Evolutionary conservation across 2,329 filamentous ascomycete genomes (phyloP).

Genomic region (Spiromastix sp.): DNA sequence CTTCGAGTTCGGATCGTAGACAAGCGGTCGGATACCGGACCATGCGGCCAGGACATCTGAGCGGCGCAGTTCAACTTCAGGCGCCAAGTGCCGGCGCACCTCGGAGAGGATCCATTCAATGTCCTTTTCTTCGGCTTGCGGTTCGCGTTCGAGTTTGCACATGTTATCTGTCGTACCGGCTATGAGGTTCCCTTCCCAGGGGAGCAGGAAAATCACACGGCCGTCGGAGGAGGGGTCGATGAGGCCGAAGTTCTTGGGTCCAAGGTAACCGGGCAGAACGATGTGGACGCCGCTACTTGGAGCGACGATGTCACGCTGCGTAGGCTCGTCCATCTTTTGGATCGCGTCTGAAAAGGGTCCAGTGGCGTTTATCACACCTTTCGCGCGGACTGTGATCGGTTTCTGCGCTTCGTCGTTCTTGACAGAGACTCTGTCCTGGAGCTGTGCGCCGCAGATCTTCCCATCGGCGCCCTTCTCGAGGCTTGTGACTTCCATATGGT

Average conservation of each 20-base stretch:
- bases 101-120: slow-evolving; percentile 83
- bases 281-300: slow-evolving; percentile 80
- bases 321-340: slow-evolving; percentile 70
- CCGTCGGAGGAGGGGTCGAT: slow-evolving; percentile 81
- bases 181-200: slow-evolving; percentile 88
- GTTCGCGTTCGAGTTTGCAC: slow-evolving; percentile 60
- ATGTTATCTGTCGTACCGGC: slow-evolving; percentile 79
- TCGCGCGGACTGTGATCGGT: slow-evolving; percentile 63
- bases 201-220: slow-evolving; percentile 84
- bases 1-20: slow-evolving; percentile 74
- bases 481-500: slow-evolving; percentile 70
- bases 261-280: slow-evolving; percentile 78
- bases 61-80: slow-evolving; percentile 74
- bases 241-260: slow-evolving; percentile 74
- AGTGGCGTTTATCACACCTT: slow-evolving; percentile 79
- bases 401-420: slow-evolving; percentile 51
- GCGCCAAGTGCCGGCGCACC: slow-evolving; percentile 69
- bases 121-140: slow-evolving; percentile 69
- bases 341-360: slow-evolving; percentile 81
- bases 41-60: slow-evolving; percentile 84
- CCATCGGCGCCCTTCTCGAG: slow-evolving; percentile 66
- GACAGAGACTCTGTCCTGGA: slow-evolving; percentile 60
- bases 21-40: slow-evolving; percentile 78
- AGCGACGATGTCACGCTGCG: slow-evolving; percentile 66
- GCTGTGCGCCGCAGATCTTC: slow-evolving; percentile 60